Evolutionary conservation across 1,139 yeast genomes (phyloP), one percentile per base, ranked within the genome.

Genomic region (Nakaseomyces uthaithaninus): DNA sequence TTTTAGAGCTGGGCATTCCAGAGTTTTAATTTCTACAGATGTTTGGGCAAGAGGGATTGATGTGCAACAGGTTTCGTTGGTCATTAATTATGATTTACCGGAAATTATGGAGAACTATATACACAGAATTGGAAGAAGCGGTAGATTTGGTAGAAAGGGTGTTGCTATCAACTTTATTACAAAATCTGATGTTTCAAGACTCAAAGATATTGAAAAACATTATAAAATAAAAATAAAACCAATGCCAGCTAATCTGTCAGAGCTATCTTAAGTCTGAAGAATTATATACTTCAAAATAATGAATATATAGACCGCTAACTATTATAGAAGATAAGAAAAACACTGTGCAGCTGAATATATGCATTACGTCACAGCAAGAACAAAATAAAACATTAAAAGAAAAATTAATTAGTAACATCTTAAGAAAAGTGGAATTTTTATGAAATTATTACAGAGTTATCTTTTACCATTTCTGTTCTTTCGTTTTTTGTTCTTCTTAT

Each of bases 1-100:
- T 56, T 82, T 82, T 61, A 67, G 93, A 50, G 65, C 79, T 20
- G 91, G 91, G 0, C 75, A 74, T 49, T 79, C 87, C 6, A 71
- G 97, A 43, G 95, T 91, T 8, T 66, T 91, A 45, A 87, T 91
- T 34, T 84, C 96, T 18, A 91, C 98, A 3, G 97, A 91, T 62
- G 93, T 91, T 35, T 87, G 95, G 94, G 97, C 98, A 1, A 72
- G 97, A 60, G 98, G 98, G 40, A 89, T 89, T 42, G 97, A 89
- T 62, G 97, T 89, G 20, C 98, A 89, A 64, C 96, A 89, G 59
- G 94, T 89, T n/a, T 85, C 95, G 0, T 67, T 89, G 43, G 98
- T 91, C 20, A 82, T 91, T 41, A 91, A 89, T 65, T 91, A 86
- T 63, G 97, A 89, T 60, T 64, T 91, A 49, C 97, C 97, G 1